Conservation (phyloP, 2,329 filamentous ascomycete species). For the Incumbomyces lentus region DNA sequence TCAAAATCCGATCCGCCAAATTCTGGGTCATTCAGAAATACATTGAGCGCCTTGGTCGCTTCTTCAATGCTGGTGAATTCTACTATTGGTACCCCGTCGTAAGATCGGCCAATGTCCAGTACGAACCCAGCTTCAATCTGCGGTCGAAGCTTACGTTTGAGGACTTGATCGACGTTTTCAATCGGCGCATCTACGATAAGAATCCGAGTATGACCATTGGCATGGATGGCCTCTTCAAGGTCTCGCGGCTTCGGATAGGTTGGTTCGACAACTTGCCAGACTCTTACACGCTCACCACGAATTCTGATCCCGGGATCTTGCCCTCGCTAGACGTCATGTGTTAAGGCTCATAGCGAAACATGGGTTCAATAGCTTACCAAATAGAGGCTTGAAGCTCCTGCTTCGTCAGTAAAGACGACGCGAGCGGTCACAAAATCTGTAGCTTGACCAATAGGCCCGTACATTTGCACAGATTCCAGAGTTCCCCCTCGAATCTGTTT, state of each 20-base stretch:
- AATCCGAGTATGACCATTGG: slow-evolving; percentile 13
- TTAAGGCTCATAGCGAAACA: neutral
- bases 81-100: slow-evolving; percentile 13
- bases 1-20: slow-evolving; percentile 7
- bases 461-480: slow-evolving; percentile 17
- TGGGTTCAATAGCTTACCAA: neutral
- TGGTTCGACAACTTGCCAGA: slow-evolving; percentile 18
- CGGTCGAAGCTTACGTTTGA: neutral
- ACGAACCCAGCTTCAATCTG: slow-evolving; percentile 8
- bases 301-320: slow-evolving; percentile 13
- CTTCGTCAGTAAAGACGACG: slow-evolving; percentile 15
- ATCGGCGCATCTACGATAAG: slow-evolving; percentile 9
- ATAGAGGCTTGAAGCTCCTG: slow-evolving; percentile 13
- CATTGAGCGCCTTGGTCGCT: slow-evolving; percentile 11
- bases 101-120: slow-evolving; percentile 13
- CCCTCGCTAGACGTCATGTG: slow-evolving; percentile 7
- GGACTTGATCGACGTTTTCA: slow-evolving; percentile 7
- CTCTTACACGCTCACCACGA: slow-evolving; percentile 10
- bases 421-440: slow-evolving; percentile 18
- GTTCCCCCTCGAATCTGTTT: slow-evolving; percentile 13
- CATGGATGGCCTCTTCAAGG: slow-evolving; percentile 14
- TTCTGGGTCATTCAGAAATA: slow-evolving; percentile 2
- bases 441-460: slow-evolving; percentile 13
- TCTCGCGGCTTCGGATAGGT: slow-evolving; percentile 17
- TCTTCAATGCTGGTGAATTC: slow-evolving; percentile 18